Evolutionary conservation across 2,329 filamentous ascomycete species (phyloP).

Genomic region (Talaromyces rugulosus): DNA sequence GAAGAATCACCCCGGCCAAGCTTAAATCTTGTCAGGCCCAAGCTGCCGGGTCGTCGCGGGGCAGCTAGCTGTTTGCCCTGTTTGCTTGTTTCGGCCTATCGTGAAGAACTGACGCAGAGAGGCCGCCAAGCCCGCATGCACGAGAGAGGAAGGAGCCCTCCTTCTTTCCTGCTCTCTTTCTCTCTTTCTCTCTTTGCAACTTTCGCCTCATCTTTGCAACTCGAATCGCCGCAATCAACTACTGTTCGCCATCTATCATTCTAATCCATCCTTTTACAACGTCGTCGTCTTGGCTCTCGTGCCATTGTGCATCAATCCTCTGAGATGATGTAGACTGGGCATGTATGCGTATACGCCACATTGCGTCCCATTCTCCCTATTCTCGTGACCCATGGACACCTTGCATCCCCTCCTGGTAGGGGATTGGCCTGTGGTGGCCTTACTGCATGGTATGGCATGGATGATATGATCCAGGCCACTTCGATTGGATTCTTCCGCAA

Average conservation of each 20-base stretch:
- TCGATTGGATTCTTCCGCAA: conserved; percentile 17
- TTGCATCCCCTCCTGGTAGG: not conserved
- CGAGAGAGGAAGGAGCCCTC: not conserved
- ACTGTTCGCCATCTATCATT: not conserved
- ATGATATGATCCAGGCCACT: not conserved
- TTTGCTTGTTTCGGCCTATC: not conserved
- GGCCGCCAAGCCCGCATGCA: not conserved
- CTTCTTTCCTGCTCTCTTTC: not conserved
- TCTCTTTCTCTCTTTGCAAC: not conserved
- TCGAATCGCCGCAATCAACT: not conserved
- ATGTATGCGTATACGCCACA: not conserved
- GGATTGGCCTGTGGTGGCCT: not conserved
- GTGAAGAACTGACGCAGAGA: not conserved
- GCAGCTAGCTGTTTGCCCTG: not conserved
- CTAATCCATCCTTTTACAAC: not conserved
- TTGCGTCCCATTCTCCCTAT: not conserved
- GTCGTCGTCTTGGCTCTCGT: not conserved
- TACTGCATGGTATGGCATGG: not conserved
- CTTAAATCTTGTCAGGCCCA: not conserved
- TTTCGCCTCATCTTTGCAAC: not conserved
- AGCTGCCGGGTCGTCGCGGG: not conserved
- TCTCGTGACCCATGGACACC: not conserved
- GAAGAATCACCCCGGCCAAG: not conserved
- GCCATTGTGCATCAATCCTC: not conserved
- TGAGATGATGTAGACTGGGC: not conserved